These are phyloP conservation scores for Aspergillus vadensis DNA, from an alignment of 2,329 filamentous ascomycete genomes.

Conservation along the genomic window DNA sequence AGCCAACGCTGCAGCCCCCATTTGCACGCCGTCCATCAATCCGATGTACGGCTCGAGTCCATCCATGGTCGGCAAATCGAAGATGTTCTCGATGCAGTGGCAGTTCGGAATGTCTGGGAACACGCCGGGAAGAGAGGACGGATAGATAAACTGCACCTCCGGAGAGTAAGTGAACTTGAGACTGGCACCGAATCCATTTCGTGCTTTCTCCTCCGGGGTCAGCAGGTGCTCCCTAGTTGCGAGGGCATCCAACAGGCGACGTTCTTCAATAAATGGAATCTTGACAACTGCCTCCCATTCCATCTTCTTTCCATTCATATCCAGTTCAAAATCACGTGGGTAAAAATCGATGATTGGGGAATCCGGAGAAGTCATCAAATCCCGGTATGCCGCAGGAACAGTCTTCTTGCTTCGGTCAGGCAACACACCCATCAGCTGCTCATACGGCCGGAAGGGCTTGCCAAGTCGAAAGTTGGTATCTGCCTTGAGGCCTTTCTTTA, in stretches of 20 bases:
- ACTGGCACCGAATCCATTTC: slow-evolving; percentile 89
- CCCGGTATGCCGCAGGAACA: slow-evolving; percentile 82
- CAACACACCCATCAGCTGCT: slow-evolving; percentile 97
- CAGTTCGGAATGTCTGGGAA: slow-evolving; percentile 89
- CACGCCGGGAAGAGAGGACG: slow-evolving; percentile 81
- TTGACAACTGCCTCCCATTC: slow-evolving; percentile 99
- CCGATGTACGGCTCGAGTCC: slow-evolving; percentile 84
- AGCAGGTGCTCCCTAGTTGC: slow-evolving; percentile 76
- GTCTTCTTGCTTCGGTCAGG: slow-evolving; percentile 97
- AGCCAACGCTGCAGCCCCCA: slow-evolving; percentile 80
- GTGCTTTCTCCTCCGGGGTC: slow-evolving; percentile 72
- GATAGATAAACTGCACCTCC: slow-evolving; percentile 77
- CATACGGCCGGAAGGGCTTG: slow-evolving; percentile 90
- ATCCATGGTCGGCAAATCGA: slow-evolving; percentile 89
- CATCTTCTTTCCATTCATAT: slow-evolving; percentile 99
- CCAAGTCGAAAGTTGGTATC: slow-evolving; percentile 91
- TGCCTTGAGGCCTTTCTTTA: slow-evolving; percentile 81
- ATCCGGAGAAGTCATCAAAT: slow-evolving; percentile 84
- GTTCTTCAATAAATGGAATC: slow-evolving; percentile 97
- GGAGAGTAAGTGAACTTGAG: slow-evolving; percentile 88
- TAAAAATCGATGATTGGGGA: slow-evolving; percentile 99
- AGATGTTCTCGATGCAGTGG: slow-evolving; percentile 92
- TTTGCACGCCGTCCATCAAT: slow-evolving; percentile 77
- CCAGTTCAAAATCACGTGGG: slow-evolving; percentile 91
- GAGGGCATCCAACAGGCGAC: slow-evolving; percentile 82